These are phyloP conservation scores for Elasticomyces elasticus DNA, from an alignment of 495 filamentous ascomycete species.

Conservation along the genomic window DNA sequence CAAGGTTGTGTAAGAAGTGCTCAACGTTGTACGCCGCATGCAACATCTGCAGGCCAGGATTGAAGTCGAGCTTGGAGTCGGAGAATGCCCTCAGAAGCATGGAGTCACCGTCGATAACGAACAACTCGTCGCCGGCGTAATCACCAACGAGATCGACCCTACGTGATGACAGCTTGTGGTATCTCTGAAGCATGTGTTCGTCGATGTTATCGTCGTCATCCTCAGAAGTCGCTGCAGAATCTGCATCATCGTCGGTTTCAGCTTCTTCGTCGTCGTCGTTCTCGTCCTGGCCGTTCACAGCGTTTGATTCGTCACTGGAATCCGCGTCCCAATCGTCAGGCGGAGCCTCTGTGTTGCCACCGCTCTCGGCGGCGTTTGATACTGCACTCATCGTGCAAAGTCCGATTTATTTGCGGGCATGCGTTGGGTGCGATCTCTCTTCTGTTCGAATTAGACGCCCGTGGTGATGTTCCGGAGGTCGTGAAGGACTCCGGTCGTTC, in stretches of 20 bases:
- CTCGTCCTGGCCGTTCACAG: not conserved
- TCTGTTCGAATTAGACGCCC: too few species aligned
- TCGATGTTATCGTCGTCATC: constrained; percentile 4
- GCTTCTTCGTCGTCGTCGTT: constrained; percentile 3
- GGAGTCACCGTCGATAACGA: constrained; percentile 65
- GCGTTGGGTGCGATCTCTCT: too few species aligned
- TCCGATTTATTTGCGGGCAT: not conserved
- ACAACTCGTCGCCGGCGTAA: constrained; percentile 61
- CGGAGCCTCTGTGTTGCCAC: not conserved
- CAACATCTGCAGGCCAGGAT: constrained; percentile 57
- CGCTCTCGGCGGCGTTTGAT: not conserved
- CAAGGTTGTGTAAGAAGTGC: constrained; percentile 48
- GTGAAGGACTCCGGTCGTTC: too few species aligned
- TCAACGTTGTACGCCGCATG: constrained; percentile 63
- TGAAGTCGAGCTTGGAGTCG: constrained; percentile 51
- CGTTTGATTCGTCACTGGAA: not conserved
- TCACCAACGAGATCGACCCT: constrained; percentile 58
- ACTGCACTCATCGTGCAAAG: constrained; percentile 1
- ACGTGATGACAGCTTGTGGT: constrained; percentile 24
- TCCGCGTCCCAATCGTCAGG: constrained; percentile 9
- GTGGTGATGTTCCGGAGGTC: too few species aligned
- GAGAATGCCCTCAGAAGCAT: constrained; percentile 52
- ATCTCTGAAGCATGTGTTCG: constrained; percentile 16
- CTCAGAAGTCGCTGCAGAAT: not conserved
- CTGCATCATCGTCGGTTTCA: not conserved